phyloP scores from a whole-genome alignment of 1,284 basidiomycete genomes.

The Sanghuangporus sanghuang region DNA sequence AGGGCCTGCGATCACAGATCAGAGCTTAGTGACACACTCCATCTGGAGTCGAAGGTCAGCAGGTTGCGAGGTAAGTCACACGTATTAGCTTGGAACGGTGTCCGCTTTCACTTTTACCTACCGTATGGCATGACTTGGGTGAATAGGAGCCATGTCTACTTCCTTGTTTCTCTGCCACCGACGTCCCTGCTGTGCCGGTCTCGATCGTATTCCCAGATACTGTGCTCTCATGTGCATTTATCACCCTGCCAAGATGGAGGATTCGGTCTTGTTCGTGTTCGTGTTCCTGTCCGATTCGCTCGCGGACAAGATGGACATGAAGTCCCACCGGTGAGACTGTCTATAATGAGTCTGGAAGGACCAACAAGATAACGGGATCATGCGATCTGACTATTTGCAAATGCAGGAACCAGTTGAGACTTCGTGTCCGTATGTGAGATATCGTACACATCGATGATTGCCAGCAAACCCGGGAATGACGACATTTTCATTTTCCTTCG shows the following conservation, averaged over 20 bases:
- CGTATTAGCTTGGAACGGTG: background rate
- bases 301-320: too few relatives aligned
- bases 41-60: background rate
- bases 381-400: too few relatives aligned
- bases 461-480: too few relatives aligned
- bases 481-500: too few relatives aligned
- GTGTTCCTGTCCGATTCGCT: too few relatives aligned
- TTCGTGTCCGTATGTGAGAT: too few relatives aligned
- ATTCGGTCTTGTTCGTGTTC: background rate
- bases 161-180: background rate
- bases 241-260: background rate
- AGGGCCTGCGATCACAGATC: background rate
- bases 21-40: background rate
- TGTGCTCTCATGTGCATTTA: background rate
- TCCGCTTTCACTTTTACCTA: background rate
- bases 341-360: too few relatives aligned
- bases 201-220: background rate
- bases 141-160: background rate
- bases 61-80: background rate
- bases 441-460: too few relatives aligned
- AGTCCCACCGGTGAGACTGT: too few relatives aligned
- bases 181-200: background rate
- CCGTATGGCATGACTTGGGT: background rate
- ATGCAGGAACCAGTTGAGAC: too few relatives aligned
- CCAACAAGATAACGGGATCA: too few relatives aligned